These are phyloP conservation scores for Cutaneotrichosporon cyanovorans DNA, from an alignment of 1,284 basidiomycete genomes.

Conservation along the genomic window DNA sequence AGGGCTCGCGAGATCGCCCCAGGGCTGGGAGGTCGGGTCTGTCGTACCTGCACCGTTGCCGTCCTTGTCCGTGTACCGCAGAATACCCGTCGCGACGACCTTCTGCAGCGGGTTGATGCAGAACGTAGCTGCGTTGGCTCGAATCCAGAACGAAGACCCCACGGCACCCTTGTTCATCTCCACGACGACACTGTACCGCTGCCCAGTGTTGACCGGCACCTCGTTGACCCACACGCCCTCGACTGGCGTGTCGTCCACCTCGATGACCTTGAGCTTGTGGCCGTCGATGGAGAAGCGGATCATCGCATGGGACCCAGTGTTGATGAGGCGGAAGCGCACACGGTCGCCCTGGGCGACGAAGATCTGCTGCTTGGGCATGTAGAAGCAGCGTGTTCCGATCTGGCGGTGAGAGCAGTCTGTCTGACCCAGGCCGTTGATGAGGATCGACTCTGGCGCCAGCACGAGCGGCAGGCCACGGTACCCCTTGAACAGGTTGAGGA, in stretches of 20 bases:
- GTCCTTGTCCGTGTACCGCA: conserved; percentile 3
- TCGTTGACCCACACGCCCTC: conserved; percentile 21
- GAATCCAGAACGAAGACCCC: conserved; percentile 33
- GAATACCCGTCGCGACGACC: not conserved
- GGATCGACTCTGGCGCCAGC: conserved; percentile 15
- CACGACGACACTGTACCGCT: conserved; percentile 37
- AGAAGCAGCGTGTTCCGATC: not conserved
- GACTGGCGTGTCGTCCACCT: conserved; percentile 25
- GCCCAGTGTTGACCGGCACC: conserved; percentile 20
- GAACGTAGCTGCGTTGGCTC: conserved; percentile 22
- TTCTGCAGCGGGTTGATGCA: conserved; percentile 2
- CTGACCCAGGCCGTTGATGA: conserved; percentile 28
- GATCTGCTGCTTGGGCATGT: conserved; percentile 3
- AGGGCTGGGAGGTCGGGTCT: conserved; percentile 28
- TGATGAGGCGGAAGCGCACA: conserved; percentile 23
- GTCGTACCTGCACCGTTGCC: too few relatives aligned
- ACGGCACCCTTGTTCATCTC: conserved; percentile 23
- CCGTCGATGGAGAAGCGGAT: conserved; percentile 24
- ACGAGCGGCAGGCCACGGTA: conserved; percentile 4
- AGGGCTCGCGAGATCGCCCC: conserved; percentile 2
- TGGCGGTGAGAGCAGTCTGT: not conserved
- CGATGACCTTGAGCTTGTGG: conserved; percentile 27
- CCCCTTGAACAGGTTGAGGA: not conserved
- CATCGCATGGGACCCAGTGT: conserved; percentile 12
- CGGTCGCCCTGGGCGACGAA: conserved; percentile 1